Base-by-base conservation (phyloP, 2,329 filamentous ascomycete species). In the Fusarium circinatum region DNA sequence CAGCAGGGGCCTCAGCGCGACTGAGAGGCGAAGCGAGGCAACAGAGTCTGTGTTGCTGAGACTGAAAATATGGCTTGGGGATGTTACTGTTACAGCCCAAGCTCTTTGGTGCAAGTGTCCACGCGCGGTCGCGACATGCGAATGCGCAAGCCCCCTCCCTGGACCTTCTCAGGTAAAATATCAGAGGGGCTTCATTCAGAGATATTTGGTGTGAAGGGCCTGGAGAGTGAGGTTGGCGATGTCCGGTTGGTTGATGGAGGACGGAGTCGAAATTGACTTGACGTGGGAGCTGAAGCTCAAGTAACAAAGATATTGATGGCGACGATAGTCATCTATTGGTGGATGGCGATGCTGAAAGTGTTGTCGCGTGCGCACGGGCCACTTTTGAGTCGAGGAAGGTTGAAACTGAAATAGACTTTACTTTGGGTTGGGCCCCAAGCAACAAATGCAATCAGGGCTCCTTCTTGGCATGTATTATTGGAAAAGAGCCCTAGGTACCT, bases 111-210 rank as follows among this genome's bases (percentile, higher is more conserved):
- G 61, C 70, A 68, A 68, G 62, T 64, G 28, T 64, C 68, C 58
- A 58, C 48, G 61, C 75, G 75, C 65, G 62, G 61, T 66, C 72
- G 71, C 73, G 67, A 71, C 66, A 71, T 70, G 68, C 71, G 58
- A 73, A 75, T 70, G 55, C 73, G 61, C 70, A 71, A 75, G 58
- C 73, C 76, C 72, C 76, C 75, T 75, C 74, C 75, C 72, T 68
- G 51, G 75, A 75, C 72, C 74, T 73, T 51, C 67, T 75, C 73
- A 67, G 64, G 62, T 22, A 34, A 51, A 51, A 48, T 51, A 48
- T 75, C 60, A 73, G 65, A 71, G 72, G 66, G 66, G 61, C 70
- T 69, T 76, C 76, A 78, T 78, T 65, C 73, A 76, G 70, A 51
- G 49, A 62, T 55, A 49, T 48, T 62, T 62, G 70, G 65, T 60